These are phyloP conservation scores for Backusella sp. DNA, from an alignment of 192 early-diverging fungal species.

Conservation along the genomic window DNA sequence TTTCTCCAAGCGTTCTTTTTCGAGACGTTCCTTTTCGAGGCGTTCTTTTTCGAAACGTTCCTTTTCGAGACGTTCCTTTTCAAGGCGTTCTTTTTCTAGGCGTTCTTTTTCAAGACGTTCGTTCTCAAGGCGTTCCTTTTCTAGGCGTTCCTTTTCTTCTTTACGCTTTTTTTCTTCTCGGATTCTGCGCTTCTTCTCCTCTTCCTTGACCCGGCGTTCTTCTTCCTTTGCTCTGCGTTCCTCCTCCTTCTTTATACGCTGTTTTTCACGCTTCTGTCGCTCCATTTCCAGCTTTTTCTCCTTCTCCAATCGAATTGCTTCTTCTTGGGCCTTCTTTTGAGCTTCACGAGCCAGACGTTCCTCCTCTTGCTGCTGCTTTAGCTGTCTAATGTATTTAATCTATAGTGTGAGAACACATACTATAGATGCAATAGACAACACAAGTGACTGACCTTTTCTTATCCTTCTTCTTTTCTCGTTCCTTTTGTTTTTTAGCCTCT, in stretches of 20 bases:
- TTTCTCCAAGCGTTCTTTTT: conserved; percentile 1
- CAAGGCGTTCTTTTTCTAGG: not conserved
- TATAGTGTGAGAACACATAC: conserved; percentile 5
- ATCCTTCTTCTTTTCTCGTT: conserved; percentile 74
- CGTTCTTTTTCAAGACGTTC: conserved; percentile 48
- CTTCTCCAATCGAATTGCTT: conserved; percentile 51
- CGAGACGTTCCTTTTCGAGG: not conserved
- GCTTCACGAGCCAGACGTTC: conserved; percentile 50
- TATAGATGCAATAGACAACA: not conserved
- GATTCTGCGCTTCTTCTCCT: conserved; percentile 48
- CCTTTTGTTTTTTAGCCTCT: conserved; percentile 55
- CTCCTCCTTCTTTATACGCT: conserved; percentile 48
- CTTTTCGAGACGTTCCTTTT: not conserved
- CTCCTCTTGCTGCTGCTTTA: conserved; percentile 69
- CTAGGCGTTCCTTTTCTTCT: conserved; percentile 36
- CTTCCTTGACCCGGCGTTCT: conserved; percentile 61
- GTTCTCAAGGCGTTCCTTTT: conserved; percentile 45
- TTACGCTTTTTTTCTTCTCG: conserved; percentile 46
- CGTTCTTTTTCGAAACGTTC: not conserved
- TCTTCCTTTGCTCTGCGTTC: conserved; percentile 40
- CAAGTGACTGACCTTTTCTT: conserved; percentile 61
- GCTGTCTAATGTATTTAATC: conserved; percentile 39
- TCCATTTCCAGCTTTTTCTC: conserved; percentile 60
- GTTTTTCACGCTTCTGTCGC: conserved; percentile 57
- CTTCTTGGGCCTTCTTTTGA: conserved; percentile 55